Base-by-base conservation (phyloP, 257 asterid species). In the Nicotiana otophora region DNA sequence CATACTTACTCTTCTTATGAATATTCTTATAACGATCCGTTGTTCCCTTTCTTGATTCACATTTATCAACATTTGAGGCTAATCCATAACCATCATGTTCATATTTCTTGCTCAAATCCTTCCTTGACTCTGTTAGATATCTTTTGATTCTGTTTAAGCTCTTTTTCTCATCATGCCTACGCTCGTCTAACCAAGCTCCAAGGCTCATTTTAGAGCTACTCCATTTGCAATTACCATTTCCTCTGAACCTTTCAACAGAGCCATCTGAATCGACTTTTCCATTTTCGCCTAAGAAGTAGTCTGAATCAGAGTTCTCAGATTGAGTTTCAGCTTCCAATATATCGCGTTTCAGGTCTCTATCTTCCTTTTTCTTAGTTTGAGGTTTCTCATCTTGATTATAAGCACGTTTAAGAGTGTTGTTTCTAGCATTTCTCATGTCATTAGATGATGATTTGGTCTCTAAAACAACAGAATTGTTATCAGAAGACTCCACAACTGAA, bases 401-500 rank as follows among this genome's bases (percentile, higher is more conserved):
- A 0, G 57, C 81, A 63, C 33, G 39, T 23, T 84, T 82, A 10
- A 87, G 5, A 34, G 80, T 65, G 19, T 83, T 87, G 68, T 77
- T 88, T 78, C 81, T 87, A 57, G 89, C 87, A 14, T 46, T 34
- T 62, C 79, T 85, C 91, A 79, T 88, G 36, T 92, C 98, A 81
- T 78, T 89, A 5, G 98, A 94, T 10, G 93, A 88, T 14, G 97
- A 89, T 76, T 96, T 94, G n/a, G 96, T 87, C 87, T 94, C 98
- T 58, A 94, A 68, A 36, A 93, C 90, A 78, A 91, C 96, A 10
- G 99, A 93, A 78, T 89, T 92, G 63, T 94, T 96, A 51, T 93
- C 99, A n/a, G 98, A 93, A 67, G 96, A 91, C 86, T 96, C 99
- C 0, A 92, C 94, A 88, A 90, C 92, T 14, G 97, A 92, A 85